These are phyloP conservation scores for Neoarthrinium moseri DNA, from an alignment of 2,329 filamentous ascomycete genomes.

Conservation along the genomic window DNA sequence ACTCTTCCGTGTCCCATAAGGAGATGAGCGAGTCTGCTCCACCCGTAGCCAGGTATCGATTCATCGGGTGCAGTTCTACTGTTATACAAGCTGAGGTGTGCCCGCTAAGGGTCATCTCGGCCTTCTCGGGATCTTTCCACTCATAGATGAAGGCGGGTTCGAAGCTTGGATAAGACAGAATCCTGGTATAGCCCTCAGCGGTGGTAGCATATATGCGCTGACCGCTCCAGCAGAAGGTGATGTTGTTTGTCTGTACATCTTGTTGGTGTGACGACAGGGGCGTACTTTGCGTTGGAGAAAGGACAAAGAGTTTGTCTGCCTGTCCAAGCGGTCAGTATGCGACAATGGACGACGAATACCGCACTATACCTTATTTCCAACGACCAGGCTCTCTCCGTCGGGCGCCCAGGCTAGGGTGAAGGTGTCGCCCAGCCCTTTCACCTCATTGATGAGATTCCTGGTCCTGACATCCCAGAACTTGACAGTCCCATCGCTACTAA, in stretches of 20 bases:
- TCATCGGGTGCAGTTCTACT: conserved; percentile 68
- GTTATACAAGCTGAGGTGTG: conserved; percentile 73
- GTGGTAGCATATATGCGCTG: conserved; percentile 70
- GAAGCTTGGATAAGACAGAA: conserved; percentile 66
- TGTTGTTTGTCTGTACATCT: conserved; percentile 66
- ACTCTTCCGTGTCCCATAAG: conserved; percentile 76
- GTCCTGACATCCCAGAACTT: conserved; percentile 80
- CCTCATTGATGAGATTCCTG: conserved; percentile 68
- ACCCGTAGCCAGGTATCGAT: conserved; percentile 70
- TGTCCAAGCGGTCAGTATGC: conserved; percentile 24
- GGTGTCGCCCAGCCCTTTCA: conserved; percentile 64
- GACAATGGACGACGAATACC: conserved; percentile 6
- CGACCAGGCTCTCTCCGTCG: conserved; percentile 66
- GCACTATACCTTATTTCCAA: conserved; percentile 70
- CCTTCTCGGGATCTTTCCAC: conserved; percentile 39
- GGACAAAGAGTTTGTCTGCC: conserved; percentile 61
- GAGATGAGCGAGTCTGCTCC: conserved; percentile 74
- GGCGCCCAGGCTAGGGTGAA: conserved; percentile 75
- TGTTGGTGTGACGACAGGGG: conserved; percentile 61
- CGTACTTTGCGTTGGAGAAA: conserved; percentile 58
- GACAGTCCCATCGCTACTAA: conserved; percentile 71
- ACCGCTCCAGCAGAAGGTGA: conserved; percentile 72
- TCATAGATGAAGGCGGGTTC: conserved; percentile 52
- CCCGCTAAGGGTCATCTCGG: conserved; percentile 63
- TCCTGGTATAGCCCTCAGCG: conserved; percentile 67